Conservation (phyloP, 2,329 filamentous ascomycete genomes). For the Alternaria sp. region DNA sequence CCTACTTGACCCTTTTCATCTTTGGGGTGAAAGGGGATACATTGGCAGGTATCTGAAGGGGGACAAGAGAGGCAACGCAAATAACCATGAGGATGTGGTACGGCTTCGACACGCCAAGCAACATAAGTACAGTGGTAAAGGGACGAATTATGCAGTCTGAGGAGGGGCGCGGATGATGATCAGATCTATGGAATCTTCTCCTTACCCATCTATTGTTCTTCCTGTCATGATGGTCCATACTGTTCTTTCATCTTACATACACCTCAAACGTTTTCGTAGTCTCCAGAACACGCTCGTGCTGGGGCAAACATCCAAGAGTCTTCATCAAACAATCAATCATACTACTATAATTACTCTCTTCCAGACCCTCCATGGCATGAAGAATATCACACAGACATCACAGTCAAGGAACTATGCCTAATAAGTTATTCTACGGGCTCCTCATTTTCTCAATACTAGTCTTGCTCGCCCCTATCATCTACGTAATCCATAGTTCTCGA, state of each 20-base stretch:
- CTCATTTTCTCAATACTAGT: too few species aligned
- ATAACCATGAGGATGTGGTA: background rate
- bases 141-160: background rate
- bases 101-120: background rate
- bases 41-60: conserved; percentile 34
- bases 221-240: background rate
- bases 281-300: background rate
- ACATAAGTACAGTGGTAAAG: background rate
- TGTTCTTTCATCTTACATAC: background rate
- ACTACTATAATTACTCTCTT: background rate
- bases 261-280: background rate
- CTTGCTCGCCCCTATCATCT: too few species aligned
- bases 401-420: background rate
- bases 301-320: background rate
- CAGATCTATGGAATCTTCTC: background rate
- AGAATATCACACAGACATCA: too few species aligned
- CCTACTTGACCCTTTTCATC: conserved; percentile 38
- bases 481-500: too few species aligned
- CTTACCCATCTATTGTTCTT: background rate
- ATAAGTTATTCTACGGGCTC: background rate
- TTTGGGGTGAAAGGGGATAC: conserved; percentile 39
- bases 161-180: background rate
- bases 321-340: background rate
- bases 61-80: background rate
- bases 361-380: background rate